Percentiles rank a stretch among this genome's conserved stretches.
phyloP scores from a whole-genome alignment of 768 basidiomycete species.

The Phaffia tasmanica region DNA sequence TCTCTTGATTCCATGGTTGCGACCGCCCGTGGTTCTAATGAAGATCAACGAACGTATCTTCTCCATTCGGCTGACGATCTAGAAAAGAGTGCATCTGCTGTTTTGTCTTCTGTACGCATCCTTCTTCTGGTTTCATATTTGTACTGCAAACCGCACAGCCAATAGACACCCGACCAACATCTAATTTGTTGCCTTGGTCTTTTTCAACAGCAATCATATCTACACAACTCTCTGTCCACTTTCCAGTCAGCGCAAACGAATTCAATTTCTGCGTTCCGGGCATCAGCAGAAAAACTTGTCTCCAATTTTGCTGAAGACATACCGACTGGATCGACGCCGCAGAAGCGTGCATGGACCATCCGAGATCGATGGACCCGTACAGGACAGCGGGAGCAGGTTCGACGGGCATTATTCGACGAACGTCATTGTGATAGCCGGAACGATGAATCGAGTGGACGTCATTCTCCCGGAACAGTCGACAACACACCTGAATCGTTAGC shows the following conservation, averaged over 20 bases:
- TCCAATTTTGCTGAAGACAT: slow-evolving; percentile 40
- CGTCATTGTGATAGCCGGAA: slow-evolving; percentile 40
- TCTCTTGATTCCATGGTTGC: slow-evolving; percentile 7
- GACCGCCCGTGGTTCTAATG: slow-evolving; percentile 27
- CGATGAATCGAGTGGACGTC: too few relatives aligned
- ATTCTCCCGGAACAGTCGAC: too few relatives aligned
- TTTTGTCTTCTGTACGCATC: slow-evolving; percentile 11
- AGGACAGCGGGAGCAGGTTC: slow-evolving; percentile 41
- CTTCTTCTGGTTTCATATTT: background rate
- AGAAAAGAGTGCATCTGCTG: background rate
- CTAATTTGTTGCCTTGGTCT: background rate
- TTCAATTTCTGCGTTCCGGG: slow-evolving; percentile 46
- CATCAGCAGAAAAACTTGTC: slow-evolving; percentile 44
- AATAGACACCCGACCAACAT: background rate
- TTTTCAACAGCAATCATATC: slow-evolving; percentile 40
- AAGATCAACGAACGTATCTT: slow-evolving; percentile 38
- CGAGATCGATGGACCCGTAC: slow-evolving; percentile 63
- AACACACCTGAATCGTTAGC: too few relatives aligned
- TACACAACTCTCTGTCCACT: slow-evolving; percentile 41
- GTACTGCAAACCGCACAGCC: background rate
- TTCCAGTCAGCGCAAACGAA: slow-evolving; percentile 43
- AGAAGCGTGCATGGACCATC: slow-evolving; percentile 61
- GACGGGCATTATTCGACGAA: slow-evolving; percentile 36
- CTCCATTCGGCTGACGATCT: slow-evolving; percentile 3
- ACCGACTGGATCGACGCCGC: slow-evolving; percentile 63